These are phyloP conservation scores for Sugiyamaella xylanicola DNA, from an alignment of 1,139 yeast species.

Conservation along the genomic window DNA sequence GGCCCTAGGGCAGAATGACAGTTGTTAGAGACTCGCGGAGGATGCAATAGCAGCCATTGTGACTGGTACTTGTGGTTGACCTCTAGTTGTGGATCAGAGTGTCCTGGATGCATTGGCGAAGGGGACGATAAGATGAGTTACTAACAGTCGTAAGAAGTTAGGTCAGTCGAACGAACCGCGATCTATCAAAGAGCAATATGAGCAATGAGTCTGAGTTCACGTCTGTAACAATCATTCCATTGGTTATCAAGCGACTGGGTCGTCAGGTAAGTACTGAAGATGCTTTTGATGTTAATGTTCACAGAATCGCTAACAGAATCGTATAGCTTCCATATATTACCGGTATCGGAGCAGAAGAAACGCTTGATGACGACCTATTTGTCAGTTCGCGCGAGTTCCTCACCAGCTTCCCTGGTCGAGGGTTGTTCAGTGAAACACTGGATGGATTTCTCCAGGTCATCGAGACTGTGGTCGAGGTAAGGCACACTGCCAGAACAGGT, in stretches of 20 bases:
- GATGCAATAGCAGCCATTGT: no score
- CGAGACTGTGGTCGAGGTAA: conserved; percentile 27
- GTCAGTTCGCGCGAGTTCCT: conserved; percentile 31
- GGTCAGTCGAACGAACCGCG: neutral
- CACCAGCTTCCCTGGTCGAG: conserved; percentile 30
- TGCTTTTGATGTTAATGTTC: no score
- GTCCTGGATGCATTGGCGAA: no score
- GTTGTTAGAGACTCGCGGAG: no score
- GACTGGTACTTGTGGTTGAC: no score
- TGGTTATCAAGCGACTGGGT: conserved; percentile 23
- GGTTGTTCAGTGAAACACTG: conserved; percentile 30
- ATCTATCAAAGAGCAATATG: conserved; percentile 1
- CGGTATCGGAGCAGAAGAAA: conserved; percentile 34
- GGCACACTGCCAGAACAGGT: no score
- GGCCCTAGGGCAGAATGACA: no score
- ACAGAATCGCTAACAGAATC: neutral
- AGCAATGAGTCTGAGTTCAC: conserved; percentile 13
- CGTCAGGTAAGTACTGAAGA: conserved; percentile 26
- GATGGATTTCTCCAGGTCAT: conserved; percentile 29
- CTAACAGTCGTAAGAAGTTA: neutral
- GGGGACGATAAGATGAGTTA: neutral
- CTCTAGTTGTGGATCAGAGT: neutral
- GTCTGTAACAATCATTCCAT: conserved; percentile 24
- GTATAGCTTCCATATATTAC: conserved; percentile 35
- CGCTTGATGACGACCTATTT: conserved; percentile 32